Conservation (phyloP, 139 green algal genomes). For the Chlamydomonas schloesseri region DNA sequence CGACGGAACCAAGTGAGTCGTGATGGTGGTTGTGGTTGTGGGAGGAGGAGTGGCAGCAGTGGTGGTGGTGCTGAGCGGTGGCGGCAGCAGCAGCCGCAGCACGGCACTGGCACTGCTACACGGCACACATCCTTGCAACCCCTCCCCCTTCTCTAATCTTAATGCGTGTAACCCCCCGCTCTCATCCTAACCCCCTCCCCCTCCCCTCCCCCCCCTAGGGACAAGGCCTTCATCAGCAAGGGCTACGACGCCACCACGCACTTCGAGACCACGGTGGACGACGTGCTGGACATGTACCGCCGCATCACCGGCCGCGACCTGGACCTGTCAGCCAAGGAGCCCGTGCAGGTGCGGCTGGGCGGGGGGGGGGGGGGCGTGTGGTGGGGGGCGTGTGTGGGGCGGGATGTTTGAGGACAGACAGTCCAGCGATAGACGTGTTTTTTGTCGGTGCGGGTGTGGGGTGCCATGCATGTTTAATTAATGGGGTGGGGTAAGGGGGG, state of each 20-base stretch:
- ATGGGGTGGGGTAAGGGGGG: too few species aligned
- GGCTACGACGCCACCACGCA: conserved; percentile 98
- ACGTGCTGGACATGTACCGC: conserved; percentile 96
- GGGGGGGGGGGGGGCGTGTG: background rate
- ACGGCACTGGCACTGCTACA: too few species aligned
- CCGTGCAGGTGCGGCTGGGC: background rate
- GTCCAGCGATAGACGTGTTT: too few species aligned
- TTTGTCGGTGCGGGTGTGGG: too few species aligned
- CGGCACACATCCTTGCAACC: too few species aligned
- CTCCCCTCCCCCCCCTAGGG: conserved; percentile 43
- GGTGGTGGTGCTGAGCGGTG: too few species aligned
- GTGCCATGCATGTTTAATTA: too few species aligned
- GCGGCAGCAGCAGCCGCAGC: too few species aligned
- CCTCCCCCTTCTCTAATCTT: too few species aligned
- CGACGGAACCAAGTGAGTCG: conserved; percentile 73
- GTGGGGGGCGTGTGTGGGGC: too few species aligned
- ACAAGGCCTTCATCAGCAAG: conserved; percentile 91
- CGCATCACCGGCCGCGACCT: conserved; percentile 86
- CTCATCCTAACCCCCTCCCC: background rate
- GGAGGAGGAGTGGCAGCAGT: background rate
- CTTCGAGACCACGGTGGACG: conserved; percentile 98
- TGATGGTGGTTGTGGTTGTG: background rate
- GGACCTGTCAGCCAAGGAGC: conserved; percentile 62
- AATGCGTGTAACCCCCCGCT: too few species aligned
- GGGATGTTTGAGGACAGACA: too few species aligned